Evolutionary conservation across 768 basidiomycete genomes (phyloP).

Genomic region (Piloderma croceum): DNA sequence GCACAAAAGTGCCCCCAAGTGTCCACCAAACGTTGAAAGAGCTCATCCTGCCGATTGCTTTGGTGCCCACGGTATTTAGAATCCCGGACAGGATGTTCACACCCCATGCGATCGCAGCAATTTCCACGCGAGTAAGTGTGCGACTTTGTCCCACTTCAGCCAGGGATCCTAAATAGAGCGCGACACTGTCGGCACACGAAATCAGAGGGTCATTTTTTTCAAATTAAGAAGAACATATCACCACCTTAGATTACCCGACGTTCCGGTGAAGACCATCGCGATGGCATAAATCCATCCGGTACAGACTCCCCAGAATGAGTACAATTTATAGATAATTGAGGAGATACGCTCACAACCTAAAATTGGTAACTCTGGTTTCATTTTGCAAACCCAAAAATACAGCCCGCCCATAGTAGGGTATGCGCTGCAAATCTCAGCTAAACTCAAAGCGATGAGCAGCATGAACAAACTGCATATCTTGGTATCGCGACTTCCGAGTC

Average conservation of each 20-base stretch:
- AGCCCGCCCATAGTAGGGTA: slow-evolving; percentile 55
- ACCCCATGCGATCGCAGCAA: slow-evolving; percentile 50
- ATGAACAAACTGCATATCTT: slow-evolving; percentile 55
- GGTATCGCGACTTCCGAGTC: no score
- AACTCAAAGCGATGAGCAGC: slow-evolving; percentile 49
- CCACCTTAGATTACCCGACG: slow-evolving; percentile 51
- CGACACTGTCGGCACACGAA: slow-evolving; percentile 30
- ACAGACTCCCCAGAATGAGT: no score
- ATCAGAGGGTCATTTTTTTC: neutral
- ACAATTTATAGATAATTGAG: neutral
- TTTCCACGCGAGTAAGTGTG: slow-evolving; percentile 42
- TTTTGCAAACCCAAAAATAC: slow-evolving; percentile 60
- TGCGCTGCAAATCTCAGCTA: slow-evolving; percentile 55
- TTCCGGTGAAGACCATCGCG: slow-evolving; percentile 55
- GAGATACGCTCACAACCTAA: slow-evolving; percentile 46
- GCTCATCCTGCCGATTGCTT: slow-evolving; percentile 51
- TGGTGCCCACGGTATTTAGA: slow-evolving; percentile 52
- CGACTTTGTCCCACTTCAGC: slow-evolving; percentile 43
- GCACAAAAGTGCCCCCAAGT: slow-evolving; percentile 49
- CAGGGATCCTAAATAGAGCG: slow-evolving; percentile 50
- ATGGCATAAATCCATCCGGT: slow-evolving; percentile 60
- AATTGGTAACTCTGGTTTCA: slow-evolving; percentile 49
- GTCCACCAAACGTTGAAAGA: slow-evolving; percentile 59
- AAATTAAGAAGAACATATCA: neutral
- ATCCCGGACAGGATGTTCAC: slow-evolving; percentile 51